Conservation (phyloP, 768 basidiomycete species). For the Leccinum subgranulosum region DNA sequence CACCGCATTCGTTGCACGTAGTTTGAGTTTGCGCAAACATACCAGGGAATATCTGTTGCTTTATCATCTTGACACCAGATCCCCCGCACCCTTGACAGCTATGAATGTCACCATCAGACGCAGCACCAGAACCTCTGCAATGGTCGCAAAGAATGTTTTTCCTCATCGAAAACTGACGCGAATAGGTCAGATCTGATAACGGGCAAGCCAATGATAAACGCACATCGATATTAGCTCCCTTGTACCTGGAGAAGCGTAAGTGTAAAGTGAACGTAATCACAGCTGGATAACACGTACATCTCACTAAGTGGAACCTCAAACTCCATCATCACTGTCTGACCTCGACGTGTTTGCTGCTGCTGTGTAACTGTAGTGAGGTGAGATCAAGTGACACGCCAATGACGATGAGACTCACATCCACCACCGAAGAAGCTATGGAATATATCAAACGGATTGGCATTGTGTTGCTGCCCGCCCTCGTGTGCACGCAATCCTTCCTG, state of each 20-base stretch:
- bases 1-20: conserved; percentile 80
- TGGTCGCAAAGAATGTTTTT: conserved; percentile 94
- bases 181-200: conserved; percentile 2
- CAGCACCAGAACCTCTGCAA: conserved; percentile 93
- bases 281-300: conserved; percentile 47
- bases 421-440: conserved; percentile 92
- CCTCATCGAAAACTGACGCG: conserved; percentile 79
- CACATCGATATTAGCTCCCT: conserved; percentile 82
- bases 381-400: background rate
- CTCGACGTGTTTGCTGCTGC: conserved; percentile 65
- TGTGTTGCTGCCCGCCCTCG: conserved; percentile 74
- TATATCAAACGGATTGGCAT: conserved; percentile 90
- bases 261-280: background rate
- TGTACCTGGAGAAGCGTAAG: conserved; percentile 52
- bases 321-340: conserved; percentile 73
- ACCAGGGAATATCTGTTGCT: conserved; percentile 93
- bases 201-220: conserved; percentile 15
- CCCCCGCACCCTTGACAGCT: conserved; percentile 84
- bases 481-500: conserved; percentile 91
- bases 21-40: conserved; percentile 91
- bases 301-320: conserved; percentile 87
- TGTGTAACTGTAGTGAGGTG: conserved; percentile 19
- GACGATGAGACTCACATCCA: conserved; percentile 53
- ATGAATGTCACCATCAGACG: conserved; percentile 84
- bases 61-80: conserved; percentile 76